These are phyloP conservation scores for Gaeumannomyces tritici DNA, from an alignment of 2,329 filamentous ascomycete species.

Conservation along the genomic window DNA sequence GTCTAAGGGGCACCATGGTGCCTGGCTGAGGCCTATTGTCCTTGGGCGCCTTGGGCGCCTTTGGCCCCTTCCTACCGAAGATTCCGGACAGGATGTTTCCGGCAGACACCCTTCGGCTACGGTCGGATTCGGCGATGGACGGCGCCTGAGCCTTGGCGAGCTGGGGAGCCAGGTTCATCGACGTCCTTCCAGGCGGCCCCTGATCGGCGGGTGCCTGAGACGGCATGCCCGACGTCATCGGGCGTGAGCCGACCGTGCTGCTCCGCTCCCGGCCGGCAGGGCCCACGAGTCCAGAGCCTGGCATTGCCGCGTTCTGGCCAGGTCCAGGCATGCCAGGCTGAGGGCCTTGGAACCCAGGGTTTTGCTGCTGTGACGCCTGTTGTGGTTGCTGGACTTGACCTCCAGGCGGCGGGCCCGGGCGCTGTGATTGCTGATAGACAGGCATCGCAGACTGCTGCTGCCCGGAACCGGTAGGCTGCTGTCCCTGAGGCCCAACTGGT, in stretches of 20 bases:
- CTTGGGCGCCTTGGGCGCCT: not conserved
- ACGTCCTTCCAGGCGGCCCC: not conserved
- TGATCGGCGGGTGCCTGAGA: not conserved
- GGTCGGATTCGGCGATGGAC: slow-evolving; percentile 4
- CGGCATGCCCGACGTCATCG: not conserved
- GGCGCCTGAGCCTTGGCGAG: not conserved
- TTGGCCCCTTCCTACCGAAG: slow-evolving; percentile 4
- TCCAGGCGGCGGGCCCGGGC: not conserved
- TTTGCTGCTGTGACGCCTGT: slow-evolving; percentile 2
- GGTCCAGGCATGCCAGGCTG: not conserved
- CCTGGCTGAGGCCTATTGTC: slow-evolving; percentile 3
- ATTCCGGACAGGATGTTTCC: slow-evolving; percentile 5
- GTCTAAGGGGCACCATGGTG: not conserved
- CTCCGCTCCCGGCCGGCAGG: not conserved
- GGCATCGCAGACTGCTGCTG: not conserved
- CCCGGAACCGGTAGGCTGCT: not conserved
- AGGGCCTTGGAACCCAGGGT: not conserved
- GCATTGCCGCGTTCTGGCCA: not conserved
- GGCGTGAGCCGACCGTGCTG: not conserved
- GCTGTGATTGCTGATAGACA: not conserved
- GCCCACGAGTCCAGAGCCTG: not conserved
- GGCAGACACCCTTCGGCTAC: not conserved
- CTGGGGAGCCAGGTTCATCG: not conserved
- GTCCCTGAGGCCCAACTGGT: not conserved
- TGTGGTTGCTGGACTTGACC: not conserved